These are phyloP conservation scores for Paecilomyces fulvus DNA, from an alignment of 2,329 filamentous ascomycete genomes.

Conservation along the genomic window DNA sequence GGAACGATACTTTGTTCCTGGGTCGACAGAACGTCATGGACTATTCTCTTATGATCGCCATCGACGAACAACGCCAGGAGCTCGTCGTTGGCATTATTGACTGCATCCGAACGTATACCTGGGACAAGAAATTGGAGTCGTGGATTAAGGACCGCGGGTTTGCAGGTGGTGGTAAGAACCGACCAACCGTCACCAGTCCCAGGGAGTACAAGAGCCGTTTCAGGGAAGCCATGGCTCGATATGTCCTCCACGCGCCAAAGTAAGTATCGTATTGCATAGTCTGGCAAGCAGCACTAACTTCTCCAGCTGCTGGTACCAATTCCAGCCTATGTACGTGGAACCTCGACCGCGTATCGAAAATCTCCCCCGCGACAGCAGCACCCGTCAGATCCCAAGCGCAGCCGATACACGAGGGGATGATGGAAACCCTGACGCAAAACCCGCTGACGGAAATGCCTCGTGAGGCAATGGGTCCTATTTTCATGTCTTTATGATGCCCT, in stretches of 20 bases:
- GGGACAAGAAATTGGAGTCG: constrained; percentile 99
- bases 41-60: constrained; percentile 96
- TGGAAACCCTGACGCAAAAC: constrained; percentile 13
- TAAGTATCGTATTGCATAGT: constrained; percentile 14
- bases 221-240: constrained; percentile 91
- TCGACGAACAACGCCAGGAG: constrained; percentile 82
- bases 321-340: constrained; percentile 25
- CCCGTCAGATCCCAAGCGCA: constrained; percentile 7
- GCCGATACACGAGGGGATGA: constrained; percentile 11
- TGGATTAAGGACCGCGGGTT: constrained; percentile 98
- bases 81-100: constrained; percentile 97
- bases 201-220: constrained; percentile 97
- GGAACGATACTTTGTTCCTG: constrained; percentile 95
- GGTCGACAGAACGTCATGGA: constrained; percentile 98
- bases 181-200: constrained; percentile 91
- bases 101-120: constrained; percentile 96
- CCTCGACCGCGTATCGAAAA: constrained; percentile 22
- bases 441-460: constrained; percentile 8
- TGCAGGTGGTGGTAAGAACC: constrained; percentile 66
- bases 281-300: not conserved
- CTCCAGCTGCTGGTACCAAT: constrained; percentile 39
- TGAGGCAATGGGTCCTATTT: not conserved
- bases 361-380: constrained; percentile 17
- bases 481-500: not conserved
- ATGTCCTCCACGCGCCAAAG: constrained; percentile 47